Evolutionary conservation across 2,329 filamentous ascomycete species (phyloP).

Genomic region (Cordyceps cateniannulata): DNA sequence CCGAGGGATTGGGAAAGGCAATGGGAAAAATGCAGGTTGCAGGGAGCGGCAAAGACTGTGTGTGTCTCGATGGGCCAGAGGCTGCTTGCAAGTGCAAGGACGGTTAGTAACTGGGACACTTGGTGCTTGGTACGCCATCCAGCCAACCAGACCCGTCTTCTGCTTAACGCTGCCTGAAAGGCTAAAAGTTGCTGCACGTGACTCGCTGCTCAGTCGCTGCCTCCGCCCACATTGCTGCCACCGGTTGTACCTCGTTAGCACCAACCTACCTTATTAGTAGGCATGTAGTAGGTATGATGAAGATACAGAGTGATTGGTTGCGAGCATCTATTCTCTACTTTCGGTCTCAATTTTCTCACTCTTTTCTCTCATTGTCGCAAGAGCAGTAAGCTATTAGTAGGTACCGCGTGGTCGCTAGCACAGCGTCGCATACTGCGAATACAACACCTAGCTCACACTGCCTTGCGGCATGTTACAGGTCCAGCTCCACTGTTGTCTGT

Average conservation of each 20-base stretch:
- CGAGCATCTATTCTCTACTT: background rate
- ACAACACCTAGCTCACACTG: background rate
- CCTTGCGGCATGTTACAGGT: background rate
- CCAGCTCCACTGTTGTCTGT: background rate
- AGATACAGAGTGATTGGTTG: background rate
- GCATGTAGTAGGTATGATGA: too few relatives aligned
- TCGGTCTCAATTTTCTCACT: background rate
- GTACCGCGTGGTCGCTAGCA: background rate
- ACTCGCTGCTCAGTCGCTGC: constrained; percentile 16
- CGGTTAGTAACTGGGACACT: background rate
- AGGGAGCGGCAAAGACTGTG: constrained; percentile 14
- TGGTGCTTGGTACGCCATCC: constrained; percentile 16
- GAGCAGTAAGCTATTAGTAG: background rate
- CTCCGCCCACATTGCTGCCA: background rate
- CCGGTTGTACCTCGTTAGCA: too few relatives aligned
- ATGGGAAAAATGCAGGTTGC: constrained; percentile 4
- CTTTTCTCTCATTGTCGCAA: background rate
- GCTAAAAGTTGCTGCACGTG: constrained; percentile 27
- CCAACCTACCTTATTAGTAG: too few relatives aligned
- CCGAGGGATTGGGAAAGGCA: constrained; percentile 15
- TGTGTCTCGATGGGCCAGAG: constrained; percentile 23
- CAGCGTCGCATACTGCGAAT: background rate
- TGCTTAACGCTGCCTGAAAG: constrained; percentile 14
- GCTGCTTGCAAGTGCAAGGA: constrained; percentile 17
- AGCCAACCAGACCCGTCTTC: constrained; percentile 15